These are phyloP conservation scores for Westerdykella aurantiaca DNA, from an alignment of 2,329 filamentous ascomycete species.

Conservation along the genomic window DNA sequence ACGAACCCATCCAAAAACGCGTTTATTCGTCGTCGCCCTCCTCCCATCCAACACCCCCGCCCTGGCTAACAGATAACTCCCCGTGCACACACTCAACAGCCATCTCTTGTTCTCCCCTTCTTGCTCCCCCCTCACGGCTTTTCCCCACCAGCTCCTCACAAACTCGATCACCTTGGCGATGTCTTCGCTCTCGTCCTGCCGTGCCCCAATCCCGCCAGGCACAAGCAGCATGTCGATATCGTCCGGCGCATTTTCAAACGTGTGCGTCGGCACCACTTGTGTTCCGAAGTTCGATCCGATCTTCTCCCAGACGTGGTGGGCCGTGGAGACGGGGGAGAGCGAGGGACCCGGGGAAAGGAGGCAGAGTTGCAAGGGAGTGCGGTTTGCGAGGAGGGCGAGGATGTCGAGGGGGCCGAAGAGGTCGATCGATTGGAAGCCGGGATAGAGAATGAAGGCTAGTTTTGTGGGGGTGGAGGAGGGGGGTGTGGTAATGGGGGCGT, in stretches of 20 bases:
- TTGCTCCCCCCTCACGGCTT: slow-evolving; percentile 13
- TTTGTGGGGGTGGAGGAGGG: slow-evolving; percentile 8
- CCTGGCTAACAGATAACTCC: slow-evolving; percentile 53
- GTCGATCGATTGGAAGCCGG: slow-evolving; percentile 37
- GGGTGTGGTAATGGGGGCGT: slow-evolving; percentile 1
- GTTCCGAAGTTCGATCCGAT: slow-evolving; percentile 29
- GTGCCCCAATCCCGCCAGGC: slow-evolving; percentile 55
- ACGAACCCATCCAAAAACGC: slow-evolving; percentile 42
- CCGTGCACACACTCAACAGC: slow-evolving; percentile 63
- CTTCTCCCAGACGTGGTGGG: slow-evolving; percentile 7
- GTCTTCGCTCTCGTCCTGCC: slow-evolving; percentile 19
- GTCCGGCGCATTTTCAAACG: slow-evolving; percentile 44
- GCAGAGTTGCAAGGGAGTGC: slow-evolving; percentile 22
- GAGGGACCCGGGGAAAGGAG: slow-evolving; percentile 25
- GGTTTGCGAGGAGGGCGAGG: slow-evolving; percentile 36
- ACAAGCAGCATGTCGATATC: slow-evolving; percentile 59
- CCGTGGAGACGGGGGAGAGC: slow-evolving; percentile 32
- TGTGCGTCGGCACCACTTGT: slow-evolving; percentile 47
- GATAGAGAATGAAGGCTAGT: slow-evolving; percentile 32
- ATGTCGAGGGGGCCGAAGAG: slow-evolving; percentile 44
- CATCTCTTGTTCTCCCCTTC: slow-evolving; percentile 46
- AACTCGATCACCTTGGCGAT: slow-evolving; percentile 42
- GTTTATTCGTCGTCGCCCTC: slow-evolving; percentile 63
- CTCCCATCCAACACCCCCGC: slow-evolving; percentile 56
- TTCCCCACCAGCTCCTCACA: slow-evolving; percentile 42